Conservation (phyloP, 495 filamentous ascomycete species). For the Aspergillus sclerotioniger region DNA sequence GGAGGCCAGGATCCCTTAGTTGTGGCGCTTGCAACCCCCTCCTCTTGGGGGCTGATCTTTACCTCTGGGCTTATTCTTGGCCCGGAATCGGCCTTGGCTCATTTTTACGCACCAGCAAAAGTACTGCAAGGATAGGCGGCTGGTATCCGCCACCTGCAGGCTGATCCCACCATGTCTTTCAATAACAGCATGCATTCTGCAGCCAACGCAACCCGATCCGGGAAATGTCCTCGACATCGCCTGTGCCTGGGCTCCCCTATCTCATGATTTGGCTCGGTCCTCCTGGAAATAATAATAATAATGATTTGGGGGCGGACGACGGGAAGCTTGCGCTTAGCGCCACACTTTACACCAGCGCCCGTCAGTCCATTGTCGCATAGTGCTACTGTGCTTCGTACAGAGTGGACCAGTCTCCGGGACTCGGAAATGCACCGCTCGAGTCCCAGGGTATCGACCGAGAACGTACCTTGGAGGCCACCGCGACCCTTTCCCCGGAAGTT, state of each 20-base stretch:
- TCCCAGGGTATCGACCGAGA: neutral
- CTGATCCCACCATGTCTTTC: slow-evolving; percentile 8
- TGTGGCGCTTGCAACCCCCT: neutral
- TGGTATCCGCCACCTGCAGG: slow-evolving; percentile 11
- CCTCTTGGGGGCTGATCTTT: slow-evolving; percentile 7
- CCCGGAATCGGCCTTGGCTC: slow-evolving; percentile 11
- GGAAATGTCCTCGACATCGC: slow-evolving; percentile 11
- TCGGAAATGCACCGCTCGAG: neutral
- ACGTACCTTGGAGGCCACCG: slow-evolving; percentile 3
- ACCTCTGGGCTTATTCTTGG: slow-evolving; percentile 6
- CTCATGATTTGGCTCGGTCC: slow-evolving; percentile 12
- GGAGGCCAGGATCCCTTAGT: neutral
- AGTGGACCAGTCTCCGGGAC: neutral
- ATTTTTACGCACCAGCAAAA: slow-evolving; percentile 5
- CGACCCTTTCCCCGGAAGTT: slow-evolving; percentile 13
- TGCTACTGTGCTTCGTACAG: neutral
- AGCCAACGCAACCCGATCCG: slow-evolving; percentile 14
- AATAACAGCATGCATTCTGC: slow-evolving; percentile 12
- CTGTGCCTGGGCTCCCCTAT: slow-evolving; percentile 5
- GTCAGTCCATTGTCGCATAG: slow-evolving; percentile 8
- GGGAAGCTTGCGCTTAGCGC: slow-evolving; percentile 21
- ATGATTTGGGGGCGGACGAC: slow-evolving; percentile 15
- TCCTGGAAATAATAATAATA: slow-evolving; percentile 4
- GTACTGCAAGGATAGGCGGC: slow-evolving; percentile 19
- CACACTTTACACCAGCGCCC: slow-evolving; percentile 12